Percentiles rank a stretch among this genome's conserved stretches.
phyloP scores from a whole-genome alignment of 805 yeast genomes.

The Wickerhamomyces ciferrii region DNA sequence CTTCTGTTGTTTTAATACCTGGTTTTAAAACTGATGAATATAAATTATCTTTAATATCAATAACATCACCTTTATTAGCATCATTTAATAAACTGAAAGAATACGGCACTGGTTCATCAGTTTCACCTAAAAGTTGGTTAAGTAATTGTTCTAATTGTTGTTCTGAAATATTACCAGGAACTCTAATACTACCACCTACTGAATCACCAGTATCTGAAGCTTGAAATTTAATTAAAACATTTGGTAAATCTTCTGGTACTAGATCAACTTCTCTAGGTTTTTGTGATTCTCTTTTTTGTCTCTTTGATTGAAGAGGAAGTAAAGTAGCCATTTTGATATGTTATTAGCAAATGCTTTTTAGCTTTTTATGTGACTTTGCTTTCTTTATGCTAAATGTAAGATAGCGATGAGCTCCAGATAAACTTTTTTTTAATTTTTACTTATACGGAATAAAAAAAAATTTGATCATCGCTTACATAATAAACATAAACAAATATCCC shows the following conservation, averaged over 20 bases:
- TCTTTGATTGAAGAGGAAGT: constrained; percentile 90
- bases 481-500: not conserved
- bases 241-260: constrained; percentile 75
- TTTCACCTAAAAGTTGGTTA: constrained; percentile 66
- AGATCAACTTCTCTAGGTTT: constrained; percentile 69
- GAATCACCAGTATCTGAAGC: constrained; percentile 91
- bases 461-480: constrained; percentile 8
- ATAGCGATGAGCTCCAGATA: not conserved
- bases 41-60: constrained; percentile 75
- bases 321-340: constrained; percentile 71
- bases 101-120: constrained; percentile 79
- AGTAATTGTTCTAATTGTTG: constrained; percentile 83
- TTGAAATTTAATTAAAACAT: constrained; percentile 83
- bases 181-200: constrained; percentile 80
- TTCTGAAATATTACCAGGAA: constrained; percentile 85
- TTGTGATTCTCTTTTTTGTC: constrained; percentile 80
- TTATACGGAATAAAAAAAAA: not conserved
- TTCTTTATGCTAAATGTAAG: no score
- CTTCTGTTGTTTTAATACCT: constrained; percentile 85
- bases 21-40: constrained; percentile 83
- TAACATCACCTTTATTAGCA: constrained; percentile 35
- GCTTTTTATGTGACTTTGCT: not conserved
- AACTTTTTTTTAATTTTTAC: not conserved
- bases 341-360: no score
- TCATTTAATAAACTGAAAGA: constrained; percentile 65